phyloP scores from a whole-genome alignment of 495 filamentous ascomycete species.

The Trichoderma gamsii region DNA sequence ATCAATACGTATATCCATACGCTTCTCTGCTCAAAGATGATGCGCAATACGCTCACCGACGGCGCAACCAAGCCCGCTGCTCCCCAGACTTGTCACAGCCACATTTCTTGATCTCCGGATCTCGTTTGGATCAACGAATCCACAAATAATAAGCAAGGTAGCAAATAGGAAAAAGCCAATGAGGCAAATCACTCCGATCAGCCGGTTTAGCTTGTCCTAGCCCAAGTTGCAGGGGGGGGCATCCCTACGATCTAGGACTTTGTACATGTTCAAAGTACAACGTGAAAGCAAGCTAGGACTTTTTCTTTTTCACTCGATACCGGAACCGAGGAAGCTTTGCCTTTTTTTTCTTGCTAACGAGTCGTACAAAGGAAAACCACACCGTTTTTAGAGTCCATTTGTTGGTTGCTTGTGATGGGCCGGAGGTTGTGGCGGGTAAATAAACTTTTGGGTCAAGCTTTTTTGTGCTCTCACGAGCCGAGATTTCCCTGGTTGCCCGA shows the following conservation, averaged over 20 bases:
- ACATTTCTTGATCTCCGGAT: too few species aligned
- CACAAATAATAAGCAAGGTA: too few species aligned
- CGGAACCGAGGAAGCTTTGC: background rate
- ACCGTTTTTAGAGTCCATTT: background rate
- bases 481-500: too few species aligned
- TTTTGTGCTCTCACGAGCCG: too few species aligned
- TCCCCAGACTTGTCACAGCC: too few species aligned
- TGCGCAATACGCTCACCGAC: background rate
- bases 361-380: background rate
- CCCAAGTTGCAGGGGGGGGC: too few species aligned
- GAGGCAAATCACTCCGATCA: background rate
- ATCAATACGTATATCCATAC: background rate
- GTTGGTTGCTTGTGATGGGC: background rate
- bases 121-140: too few species aligned
- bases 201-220: slow-evolving; percentile 7
- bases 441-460: too few species aligned
- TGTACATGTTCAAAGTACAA: background rate
- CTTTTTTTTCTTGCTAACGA: background rate
- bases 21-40: background rate
- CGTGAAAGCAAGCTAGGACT: background rate
- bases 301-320: background rate
- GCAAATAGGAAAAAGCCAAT: background rate
- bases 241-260: background rate
- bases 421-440: too few species aligned
- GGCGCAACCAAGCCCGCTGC: background rate